Conservation (phyloP, 345 rosid species). For the Eucalyptus shirleyi region DNA sequence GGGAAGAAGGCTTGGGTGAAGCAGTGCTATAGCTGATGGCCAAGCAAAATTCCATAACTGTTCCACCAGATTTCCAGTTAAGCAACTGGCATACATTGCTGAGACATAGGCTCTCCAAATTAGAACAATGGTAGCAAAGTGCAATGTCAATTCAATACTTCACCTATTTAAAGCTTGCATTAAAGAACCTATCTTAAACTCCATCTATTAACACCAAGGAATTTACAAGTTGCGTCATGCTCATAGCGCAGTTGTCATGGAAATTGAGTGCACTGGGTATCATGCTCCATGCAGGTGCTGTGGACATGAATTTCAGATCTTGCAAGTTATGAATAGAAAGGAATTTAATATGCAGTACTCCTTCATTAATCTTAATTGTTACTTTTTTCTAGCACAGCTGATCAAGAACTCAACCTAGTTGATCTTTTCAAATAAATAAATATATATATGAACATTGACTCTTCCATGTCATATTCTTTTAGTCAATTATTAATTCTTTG, state of each 20-base stretch:
- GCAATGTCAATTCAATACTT: not conserved
- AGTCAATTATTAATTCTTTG: not conserved
- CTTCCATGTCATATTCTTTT: not conserved
- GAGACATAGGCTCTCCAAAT: not conserved
- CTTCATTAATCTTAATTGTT: not conserved
- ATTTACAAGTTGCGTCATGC: not conserved
- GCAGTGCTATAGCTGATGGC: conserved; percentile 94
- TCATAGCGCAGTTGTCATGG: not conserved
- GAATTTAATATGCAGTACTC: not conserved
- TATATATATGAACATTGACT: not conserved
- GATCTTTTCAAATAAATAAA: not conserved
- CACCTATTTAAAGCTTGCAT: not conserved
- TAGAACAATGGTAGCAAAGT: not conserved
- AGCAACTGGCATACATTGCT: conserved; percentile 68
- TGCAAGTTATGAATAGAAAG: not conserved
- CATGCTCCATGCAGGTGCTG: not conserved
- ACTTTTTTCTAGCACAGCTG: not conserved
- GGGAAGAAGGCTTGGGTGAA: conserved; percentile 89
- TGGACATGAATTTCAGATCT: not conserved
- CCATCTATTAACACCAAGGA: not conserved
- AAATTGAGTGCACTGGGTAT: not conserved
- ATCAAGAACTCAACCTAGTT: not conserved
- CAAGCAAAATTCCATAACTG: conserved; percentile 93
- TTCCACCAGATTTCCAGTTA: conserved; percentile 84
- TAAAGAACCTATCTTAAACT: not conserved